Conservation (phyloP, 2,329 filamentous ascomycete genomes). For the Sporothrix pseudoabietina region DNA sequence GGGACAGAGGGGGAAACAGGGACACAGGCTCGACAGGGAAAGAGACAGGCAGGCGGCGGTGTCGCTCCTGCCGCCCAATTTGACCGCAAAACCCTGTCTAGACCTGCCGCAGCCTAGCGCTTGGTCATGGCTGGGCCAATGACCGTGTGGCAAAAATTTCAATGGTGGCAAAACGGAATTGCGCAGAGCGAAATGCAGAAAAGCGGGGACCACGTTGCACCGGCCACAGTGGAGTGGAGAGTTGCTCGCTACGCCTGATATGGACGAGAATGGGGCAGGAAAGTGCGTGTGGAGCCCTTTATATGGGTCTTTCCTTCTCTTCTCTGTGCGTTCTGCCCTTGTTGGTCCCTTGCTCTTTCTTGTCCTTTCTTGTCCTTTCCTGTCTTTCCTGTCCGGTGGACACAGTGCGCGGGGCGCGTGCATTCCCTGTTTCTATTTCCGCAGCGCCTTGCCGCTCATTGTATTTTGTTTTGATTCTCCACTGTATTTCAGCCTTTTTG, state of each 20-base stretch:
- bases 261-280: slow-evolving; percentile 5
- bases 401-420: slow-evolving; percentile 20
- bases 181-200: slow-evolving; percentile 21
- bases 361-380: background rate
- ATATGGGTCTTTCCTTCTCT: background rate
- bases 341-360: background rate
- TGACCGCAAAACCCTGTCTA: slow-evolving; percentile 12
- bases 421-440: slow-evolving; percentile 22
- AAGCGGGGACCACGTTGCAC: slow-evolving; percentile 25
- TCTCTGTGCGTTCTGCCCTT: background rate
- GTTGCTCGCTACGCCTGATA: slow-evolving; percentile 19
- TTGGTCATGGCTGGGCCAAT: slow-evolving; percentile 17
- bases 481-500: background rate
- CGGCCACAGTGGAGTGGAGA: slow-evolving; percentile 21
- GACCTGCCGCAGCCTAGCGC: slow-evolving; percentile 23
- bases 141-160: slow-evolving; percentile 21
- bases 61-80: slow-evolving; percentile 24
- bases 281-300: background rate
- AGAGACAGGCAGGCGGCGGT: background rate
- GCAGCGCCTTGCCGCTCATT: slow-evolving; percentile 17
- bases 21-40: background rate
- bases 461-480: slow-evolving; percentile 27
- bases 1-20: background rate
- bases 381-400: slow-evolving; percentile 11
- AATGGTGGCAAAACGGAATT: slow-evolving; percentile 27